These are phyloP conservation scores for Cynara cardunculus DNA, from an alignment of 129 eudicot species.

Conservation along the genomic window DNA sequence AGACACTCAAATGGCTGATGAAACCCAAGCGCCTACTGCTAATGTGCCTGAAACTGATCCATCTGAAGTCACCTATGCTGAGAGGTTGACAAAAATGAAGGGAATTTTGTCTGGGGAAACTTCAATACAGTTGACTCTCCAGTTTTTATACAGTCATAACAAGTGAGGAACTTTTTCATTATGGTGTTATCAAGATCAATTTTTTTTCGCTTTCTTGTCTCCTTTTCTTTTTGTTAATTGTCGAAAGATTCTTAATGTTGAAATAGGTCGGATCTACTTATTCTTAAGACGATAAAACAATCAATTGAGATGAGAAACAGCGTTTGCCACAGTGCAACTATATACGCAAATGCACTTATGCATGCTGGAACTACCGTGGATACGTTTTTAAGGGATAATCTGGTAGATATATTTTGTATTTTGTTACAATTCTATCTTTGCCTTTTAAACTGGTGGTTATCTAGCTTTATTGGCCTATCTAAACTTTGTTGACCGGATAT, in stretches of 20 bases:
- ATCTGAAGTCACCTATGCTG: constrained; percentile 67
- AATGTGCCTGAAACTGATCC: constrained; percentile 48
- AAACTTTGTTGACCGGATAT: not conserved
- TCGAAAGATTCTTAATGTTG: constrained; percentile 3
- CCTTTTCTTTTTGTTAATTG: not conserved
- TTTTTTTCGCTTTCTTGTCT: not conserved
- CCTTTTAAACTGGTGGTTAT: not conserved
- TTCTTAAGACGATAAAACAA: constrained; percentile 91
- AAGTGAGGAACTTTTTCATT: constrained; percentile 52
- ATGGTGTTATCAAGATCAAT: not conserved
- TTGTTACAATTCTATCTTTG: not conserved
- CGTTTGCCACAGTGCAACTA: constrained; percentile 98
- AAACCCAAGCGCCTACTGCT: constrained; percentile 38
- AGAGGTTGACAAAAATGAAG: constrained; percentile 68
- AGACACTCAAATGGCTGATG: constrained; percentile 81
- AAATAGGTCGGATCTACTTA: constrained; percentile 90
- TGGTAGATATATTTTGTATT: constrained; percentile 39
- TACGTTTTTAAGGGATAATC: constrained; percentile 93
- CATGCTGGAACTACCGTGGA: constrained; percentile 99
- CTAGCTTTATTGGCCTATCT: not conserved
- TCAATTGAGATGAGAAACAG: constrained; percentile 98
- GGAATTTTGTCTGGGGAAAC: constrained; percentile 95
- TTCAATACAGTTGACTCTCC: constrained; percentile 88
- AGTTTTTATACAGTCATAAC: constrained; percentile 91
- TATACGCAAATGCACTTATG: constrained; percentile 95